Evolutionary conservation across 2,329 filamentous ascomycete species (phyloP), one percentile per base, ranked within the genome.

Genomic region (Colletotrichum siamense): DNA sequence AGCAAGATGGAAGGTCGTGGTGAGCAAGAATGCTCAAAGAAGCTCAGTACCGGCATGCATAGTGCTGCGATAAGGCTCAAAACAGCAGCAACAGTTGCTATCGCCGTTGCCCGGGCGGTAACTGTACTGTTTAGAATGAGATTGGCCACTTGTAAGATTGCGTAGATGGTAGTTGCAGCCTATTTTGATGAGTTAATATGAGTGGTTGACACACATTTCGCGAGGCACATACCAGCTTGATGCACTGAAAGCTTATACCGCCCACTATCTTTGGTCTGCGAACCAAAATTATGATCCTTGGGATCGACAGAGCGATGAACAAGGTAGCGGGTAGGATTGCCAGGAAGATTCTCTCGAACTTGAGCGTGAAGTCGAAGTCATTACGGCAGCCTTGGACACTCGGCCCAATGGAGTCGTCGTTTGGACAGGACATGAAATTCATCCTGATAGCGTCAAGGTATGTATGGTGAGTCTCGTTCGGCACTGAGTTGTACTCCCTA

Each of bases 311-410:
- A 10, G 82, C 73, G 24, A 86, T 75, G 65, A 86, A 85, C 0
- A 86, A 55, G 4, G 81, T 72, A 1, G 84, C 78, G 1, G 86
- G 86, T 3, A 84, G 76, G 8, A 87, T 78, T 5, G 81, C 81
- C 57, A 88, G 83, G 63, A 87, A 82, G 16, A 87, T 78, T 67
- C 84, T 81, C 78, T 88, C 85, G 61, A 88, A 88, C n/a, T 81
- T 82, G 70, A 87, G 79, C 13, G 86, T 87, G 68, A 87, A 87
- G 78, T 87, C 86, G 76, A 88, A 88, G 76, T 86, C 82, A 70
- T 79, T 82, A 7, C 86, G 83, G 64, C 86, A 88, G 39, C 84
- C 84, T 7, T 77, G 75, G 32, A 87, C 83, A 16, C 78, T 77
- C 1, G 86, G 86, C 9, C 86, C 85, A 39, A 87, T 82, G 28